These are phyloP conservation scores for Marasmius oreades DNA, from an alignment of 1,284 basidiomycete species.

Conservation along the genomic window DNA sequence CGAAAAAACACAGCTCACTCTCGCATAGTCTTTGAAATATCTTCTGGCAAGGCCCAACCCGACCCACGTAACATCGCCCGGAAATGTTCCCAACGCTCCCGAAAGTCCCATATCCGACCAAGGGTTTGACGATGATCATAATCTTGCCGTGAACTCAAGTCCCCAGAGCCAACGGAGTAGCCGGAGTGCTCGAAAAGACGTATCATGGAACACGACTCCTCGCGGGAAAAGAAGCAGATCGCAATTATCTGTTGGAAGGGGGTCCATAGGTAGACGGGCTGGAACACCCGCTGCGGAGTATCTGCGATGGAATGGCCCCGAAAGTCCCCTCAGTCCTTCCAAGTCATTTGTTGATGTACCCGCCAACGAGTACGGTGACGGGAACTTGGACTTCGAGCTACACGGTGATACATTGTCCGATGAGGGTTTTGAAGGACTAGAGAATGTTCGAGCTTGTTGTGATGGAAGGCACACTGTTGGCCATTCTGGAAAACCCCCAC, in stretches of 20 bases:
- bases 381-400: conserved; percentile 80
- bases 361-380: conserved; percentile 38
- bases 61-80: conserved; percentile 39
- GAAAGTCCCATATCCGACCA: conserved; percentile 53
- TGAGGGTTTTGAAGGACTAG: conserved; percentile 87
- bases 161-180: conserved; percentile 70
- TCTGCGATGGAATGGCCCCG: conserved; percentile 66
- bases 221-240: conserved; percentile 73
- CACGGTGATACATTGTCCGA: conserved; percentile 75
- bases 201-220: conserved; percentile 70
- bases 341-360: conserved; percentile 64
- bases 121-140: conserved; percentile 50
- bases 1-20: conserved; percentile 7
- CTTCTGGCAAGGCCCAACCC: conserved; percentile 70
- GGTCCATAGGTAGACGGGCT: conserved; percentile 76
- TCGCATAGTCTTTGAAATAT: conserved; percentile 74
- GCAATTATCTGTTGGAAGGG: conserved; percentile 59
- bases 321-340: conserved; percentile 65
- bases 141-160: conserved; percentile 46
- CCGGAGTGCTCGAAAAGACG: conserved; percentile 52
- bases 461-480: conserved; percentile 88
- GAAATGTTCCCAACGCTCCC: conserved; percentile 37
- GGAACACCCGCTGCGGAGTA: conserved; percentile 91
- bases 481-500: conserved; percentile 54
- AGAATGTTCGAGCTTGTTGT: conserved; percentile 94